These are phyloP conservation scores for Termitomyces sp. DNA, from an alignment of 768 basidiomycete species.

Conservation along the genomic window DNA sequence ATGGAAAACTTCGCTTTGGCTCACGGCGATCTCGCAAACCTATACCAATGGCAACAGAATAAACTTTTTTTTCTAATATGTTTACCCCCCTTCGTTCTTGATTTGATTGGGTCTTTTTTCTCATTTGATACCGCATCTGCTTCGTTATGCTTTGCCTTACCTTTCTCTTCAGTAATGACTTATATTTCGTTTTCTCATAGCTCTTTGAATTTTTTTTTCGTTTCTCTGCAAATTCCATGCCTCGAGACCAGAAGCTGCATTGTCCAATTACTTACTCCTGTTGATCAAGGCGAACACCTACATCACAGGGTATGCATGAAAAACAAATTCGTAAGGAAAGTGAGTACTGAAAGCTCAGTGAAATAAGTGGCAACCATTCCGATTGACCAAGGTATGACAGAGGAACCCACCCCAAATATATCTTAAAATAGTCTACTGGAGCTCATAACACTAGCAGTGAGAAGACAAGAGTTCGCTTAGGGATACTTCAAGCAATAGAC, in stretches of 20 bases:
- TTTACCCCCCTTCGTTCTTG: constrained; percentile 14
- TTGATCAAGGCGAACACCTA: too few relatives aligned
- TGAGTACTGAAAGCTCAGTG: too few relatives aligned
- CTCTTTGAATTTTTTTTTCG: constrained; percentile 10
- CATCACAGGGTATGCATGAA: too few relatives aligned
- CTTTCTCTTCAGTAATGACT: constrained; percentile 23
- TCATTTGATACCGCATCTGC: constrained; percentile 11
- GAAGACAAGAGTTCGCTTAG: neutral
- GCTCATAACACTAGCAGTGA: too few relatives aligned
- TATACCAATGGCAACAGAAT: constrained; percentile 22
- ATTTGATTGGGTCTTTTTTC: constrained; percentile 13
- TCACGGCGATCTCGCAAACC: constrained; percentile 54
- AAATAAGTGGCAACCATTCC: too few relatives aligned
- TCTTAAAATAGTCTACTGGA: too few relatives aligned
- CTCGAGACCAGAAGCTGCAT: constrained; percentile 15
- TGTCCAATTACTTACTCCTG: constrained; percentile 3
- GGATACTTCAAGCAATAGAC: neutral
- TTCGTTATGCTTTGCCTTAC: constrained; percentile 18
- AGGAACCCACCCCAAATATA: too few relatives aligned
- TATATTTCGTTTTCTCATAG: constrained; percentile 19
- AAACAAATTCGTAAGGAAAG: too few relatives aligned
- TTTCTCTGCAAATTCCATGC: neutral
- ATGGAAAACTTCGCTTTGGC: constrained; percentile 69
- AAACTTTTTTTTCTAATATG: constrained; percentile 9
- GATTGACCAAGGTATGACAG: too few relatives aligned